Evolutionary conservation across 768 basidiomycete genomes (phyloP), one percentile per base, ranked within the genome.

Genomic region (Coprinopsis sp.): DNA sequence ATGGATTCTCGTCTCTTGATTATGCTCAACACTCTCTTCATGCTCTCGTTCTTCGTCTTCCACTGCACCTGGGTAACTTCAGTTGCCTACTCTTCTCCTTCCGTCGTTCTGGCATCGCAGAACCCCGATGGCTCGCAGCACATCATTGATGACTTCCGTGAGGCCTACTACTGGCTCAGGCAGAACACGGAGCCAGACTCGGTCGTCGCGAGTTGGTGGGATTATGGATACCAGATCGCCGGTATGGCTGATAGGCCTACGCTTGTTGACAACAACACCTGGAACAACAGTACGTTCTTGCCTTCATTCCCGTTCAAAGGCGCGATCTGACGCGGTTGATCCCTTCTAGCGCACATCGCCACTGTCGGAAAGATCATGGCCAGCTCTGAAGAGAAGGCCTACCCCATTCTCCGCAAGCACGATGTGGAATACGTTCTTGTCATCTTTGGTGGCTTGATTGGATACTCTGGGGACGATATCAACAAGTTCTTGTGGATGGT

Each of bases 401-500:
- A 98, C 64, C 96, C 96, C 14, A 95, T 98, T 61, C 77, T 99
- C 48, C 81, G 91, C 50, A 91, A 96, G 66, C 96, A 99, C 63
- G 92, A 99, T 58, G 96, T 98, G 41, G 90, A 92, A 63, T 98
- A 99, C 63, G 84, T 99, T 41, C 82, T 99, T 40, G 76, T 98
- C 67, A 97, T 99, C 66, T 98, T 98, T 62, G 96, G 96, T 31
- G 95, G 93, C 36, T 74, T 99, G 31, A 73, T 98, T 45, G 96
- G 94, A 6, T 99, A 97, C 66, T 95, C 92, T 18, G 96, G 95
- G 12, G 96, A 99, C 63, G 96, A 99, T 62, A 88, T 99, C 73
- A 99, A 99, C 81, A 99, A 99, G 69, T 99, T 97, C 79, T 68
- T 99, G 39, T 97, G 94, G 94, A 97, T 97, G 91, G 85, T 97